A percentile compares a stretch with the other conserved stretches of the same genome.
Evolutionary conservation across 805 yeast genomes (phyloP).

Genomic region (Candida lessepsii): DNA sequence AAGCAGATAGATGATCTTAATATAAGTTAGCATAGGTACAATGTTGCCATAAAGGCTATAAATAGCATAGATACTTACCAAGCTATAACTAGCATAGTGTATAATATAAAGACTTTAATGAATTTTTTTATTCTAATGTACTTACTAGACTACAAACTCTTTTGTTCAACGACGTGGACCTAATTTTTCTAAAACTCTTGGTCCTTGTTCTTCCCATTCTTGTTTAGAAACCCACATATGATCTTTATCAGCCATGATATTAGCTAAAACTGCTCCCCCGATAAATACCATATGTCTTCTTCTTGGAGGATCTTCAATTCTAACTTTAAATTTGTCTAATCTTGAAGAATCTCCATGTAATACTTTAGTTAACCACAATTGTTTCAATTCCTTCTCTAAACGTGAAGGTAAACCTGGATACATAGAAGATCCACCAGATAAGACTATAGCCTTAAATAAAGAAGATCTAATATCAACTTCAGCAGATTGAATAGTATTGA

Average conservation of each 20-base stretch:
- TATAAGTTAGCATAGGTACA: conserved; percentile 23
- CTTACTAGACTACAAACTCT: neutral
- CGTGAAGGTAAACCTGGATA: conserved; percentile 97
- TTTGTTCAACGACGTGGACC: conserved; percentile 69
- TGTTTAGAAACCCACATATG: conserved; percentile 96
- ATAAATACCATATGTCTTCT: conserved; percentile 98
- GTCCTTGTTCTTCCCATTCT: conserved; percentile 98
- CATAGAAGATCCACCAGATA: conserved; percentile 98
- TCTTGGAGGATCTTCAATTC: conserved; percentile 98
- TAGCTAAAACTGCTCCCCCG: conserved; percentile 98
- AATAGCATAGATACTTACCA: too few species aligned
- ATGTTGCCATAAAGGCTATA: too few species aligned
- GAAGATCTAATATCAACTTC: conserved; percentile 91
- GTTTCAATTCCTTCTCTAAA: conserved; percentile 93
- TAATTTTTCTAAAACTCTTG: conserved; percentile 77
- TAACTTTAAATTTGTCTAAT: conserved; percentile 86
- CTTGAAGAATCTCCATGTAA: conserved; percentile 84
- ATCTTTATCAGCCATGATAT: conserved; percentile 96
- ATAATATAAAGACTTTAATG: conserved; percentile 7
- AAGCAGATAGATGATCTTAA: conserved; percentile 38
- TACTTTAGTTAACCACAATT: conserved; percentile 89
- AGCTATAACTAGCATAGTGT: neutral
- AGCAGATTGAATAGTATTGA: conserved; percentile 90
- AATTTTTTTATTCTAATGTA: conserved; percentile 4
- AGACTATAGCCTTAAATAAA: conserved; percentile 85